Base-by-base conservation (phyloP, 2,329 filamentous ascomycete genomes). In the Blastomyces parvus region DNA sequence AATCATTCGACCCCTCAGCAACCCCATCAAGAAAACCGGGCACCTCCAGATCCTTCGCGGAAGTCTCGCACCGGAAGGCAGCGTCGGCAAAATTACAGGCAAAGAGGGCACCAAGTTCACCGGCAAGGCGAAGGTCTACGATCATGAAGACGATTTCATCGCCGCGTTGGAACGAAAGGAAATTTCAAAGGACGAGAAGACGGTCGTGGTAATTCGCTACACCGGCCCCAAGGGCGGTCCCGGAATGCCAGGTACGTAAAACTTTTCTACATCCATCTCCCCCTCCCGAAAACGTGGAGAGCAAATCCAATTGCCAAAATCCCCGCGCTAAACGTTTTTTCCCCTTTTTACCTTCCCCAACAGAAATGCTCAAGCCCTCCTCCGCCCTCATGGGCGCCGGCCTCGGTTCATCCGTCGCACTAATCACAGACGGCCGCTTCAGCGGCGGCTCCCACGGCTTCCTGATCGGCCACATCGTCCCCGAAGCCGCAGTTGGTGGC, bases 401-500 rank as follows among this genome's bases (percentile, higher is more conserved):
- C 19, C 81, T 89, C 13, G 87, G 87, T 56, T 79, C 87, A 64
- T 86, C 89, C 66, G 84, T 87, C 27, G 88, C 88, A 3, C 79
- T 90, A 46, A 86, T 90, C 74, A 90, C 88, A 0, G 88, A 90
- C 69, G 87, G 87, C 0, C 81, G 93, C 56, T 97, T 97, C 75
- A 88, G 85, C 57, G 93, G 93, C 40, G 93, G 55, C 76, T 85
- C 67, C 84, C 72, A 74, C 60, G 72, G 72, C 2, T 74, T 74
- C 64, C 56, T 74, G 63, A 74, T 74, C n/a, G 72, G 72, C 6
- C 72, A 74, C 71, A 90, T 97, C 17, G 89, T 89, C 2, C 93
- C 93, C 2, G 93, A 97, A 76, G 93, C 93, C 0, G 90, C 89
- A 0, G 87, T 88, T 1, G 93, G 93, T 19, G 93, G 93, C 0